A percentile compares a stretch with the other conserved stretches of the same genome.
Evolutionary conservation across 2,329 filamentous ascomycete genomes (phyloP).

Genomic region (Lachnellula arida): DNA sequence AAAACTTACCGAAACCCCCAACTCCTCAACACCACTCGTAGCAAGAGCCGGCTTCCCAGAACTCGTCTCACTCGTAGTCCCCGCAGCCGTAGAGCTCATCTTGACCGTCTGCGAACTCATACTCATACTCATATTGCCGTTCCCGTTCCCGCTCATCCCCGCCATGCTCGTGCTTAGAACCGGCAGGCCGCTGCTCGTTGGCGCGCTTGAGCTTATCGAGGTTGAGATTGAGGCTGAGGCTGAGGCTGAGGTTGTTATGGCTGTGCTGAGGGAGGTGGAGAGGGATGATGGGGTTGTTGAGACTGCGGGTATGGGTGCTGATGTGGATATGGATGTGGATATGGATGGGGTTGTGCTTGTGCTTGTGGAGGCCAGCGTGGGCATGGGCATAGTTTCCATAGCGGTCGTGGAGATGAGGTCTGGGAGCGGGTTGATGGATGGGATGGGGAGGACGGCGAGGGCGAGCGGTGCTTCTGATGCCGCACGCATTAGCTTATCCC

Average conservation of each 20-base stretch:
- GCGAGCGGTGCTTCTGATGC: too few relatives aligned
- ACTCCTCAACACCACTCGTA: background rate
- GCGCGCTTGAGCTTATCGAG: background rate
- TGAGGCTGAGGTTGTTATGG: background rate
- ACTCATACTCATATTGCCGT: background rate
- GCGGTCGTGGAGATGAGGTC: too few relatives aligned
- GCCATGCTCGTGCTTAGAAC: too few relatives aligned
- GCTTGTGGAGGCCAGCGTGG: background rate
- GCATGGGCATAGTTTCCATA: too few relatives aligned
- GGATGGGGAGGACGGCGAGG: too few relatives aligned
- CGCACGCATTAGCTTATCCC: too few relatives aligned
- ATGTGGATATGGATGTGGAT: background rate
- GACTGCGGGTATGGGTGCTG: background rate
- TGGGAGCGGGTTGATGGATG: too few relatives aligned
- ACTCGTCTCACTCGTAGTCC: background rate
- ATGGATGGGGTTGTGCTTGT: background rate
- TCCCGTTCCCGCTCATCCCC: too few relatives aligned
- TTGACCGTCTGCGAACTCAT: background rate
- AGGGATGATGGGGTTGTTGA: background rate
- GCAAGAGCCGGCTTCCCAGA: background rate
- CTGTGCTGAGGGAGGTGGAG: background rate
- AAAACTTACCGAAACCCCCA: background rate
- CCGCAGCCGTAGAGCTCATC: background rate
- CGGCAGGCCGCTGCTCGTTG: background rate
- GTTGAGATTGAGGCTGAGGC: background rate